Percentiles rank a stretch among this genome's conserved stretches.
Conservation (phyloP, 208 protist species). For the Novymonas esmeraldas region DNA sequence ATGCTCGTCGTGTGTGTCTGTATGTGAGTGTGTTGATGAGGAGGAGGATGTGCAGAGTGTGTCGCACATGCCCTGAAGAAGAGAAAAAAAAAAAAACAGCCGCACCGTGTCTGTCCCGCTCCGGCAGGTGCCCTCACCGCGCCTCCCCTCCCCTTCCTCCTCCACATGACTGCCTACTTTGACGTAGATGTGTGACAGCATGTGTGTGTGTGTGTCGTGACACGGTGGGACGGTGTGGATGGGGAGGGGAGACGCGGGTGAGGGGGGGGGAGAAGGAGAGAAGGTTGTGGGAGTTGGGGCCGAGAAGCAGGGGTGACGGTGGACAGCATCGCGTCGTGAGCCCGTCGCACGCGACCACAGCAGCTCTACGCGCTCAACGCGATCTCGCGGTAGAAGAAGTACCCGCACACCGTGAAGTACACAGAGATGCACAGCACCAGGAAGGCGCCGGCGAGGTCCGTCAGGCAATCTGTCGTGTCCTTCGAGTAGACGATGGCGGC, state of each 20-base stretch:
- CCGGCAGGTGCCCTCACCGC: no score
- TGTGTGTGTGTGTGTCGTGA: background rate
- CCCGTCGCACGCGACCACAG: background rate
- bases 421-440: slow-evolving; percentile 70
- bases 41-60: no score
- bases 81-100: no score
- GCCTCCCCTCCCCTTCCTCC: no score
- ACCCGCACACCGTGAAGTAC: slow-evolving; percentile 80
- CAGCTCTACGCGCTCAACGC: slow-evolving; percentile 31
- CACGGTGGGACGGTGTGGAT: no score
- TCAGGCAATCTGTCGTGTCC: slow-evolving; percentile 57
- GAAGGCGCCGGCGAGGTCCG: slow-evolving; percentile 72
- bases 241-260: background rate
- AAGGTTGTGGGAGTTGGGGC: background rate
- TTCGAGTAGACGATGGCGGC: slow-evolving; percentile 70
- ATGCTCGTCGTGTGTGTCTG: background rate
- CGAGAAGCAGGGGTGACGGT: background rate
- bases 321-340: no score
- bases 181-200: no score
- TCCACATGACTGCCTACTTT: no score
- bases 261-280: background rate
- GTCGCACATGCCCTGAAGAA: no score
- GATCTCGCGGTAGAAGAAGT: slow-evolving; percentile 77
- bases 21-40: no score
- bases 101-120: no score